Conservation (phyloP, 139 green algal genomes). For the Edaphochlamys debaryana region DNA sequence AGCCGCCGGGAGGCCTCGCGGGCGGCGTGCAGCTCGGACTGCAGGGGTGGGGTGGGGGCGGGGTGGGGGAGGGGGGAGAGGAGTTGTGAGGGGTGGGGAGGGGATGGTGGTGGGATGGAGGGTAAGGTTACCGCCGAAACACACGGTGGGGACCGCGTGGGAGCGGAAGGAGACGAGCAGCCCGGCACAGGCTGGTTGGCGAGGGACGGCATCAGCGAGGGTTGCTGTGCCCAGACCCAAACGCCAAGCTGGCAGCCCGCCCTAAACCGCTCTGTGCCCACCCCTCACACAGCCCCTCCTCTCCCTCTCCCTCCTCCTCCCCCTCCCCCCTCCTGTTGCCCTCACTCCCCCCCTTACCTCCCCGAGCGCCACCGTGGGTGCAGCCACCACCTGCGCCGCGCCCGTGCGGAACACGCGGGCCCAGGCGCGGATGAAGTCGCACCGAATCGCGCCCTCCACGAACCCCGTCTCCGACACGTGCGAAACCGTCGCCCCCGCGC, state of each 20-base stretch:
- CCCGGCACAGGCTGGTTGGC: background rate
- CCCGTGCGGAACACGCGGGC: constrained; percentile 48
- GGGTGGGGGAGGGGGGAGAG: background rate
- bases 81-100: background rate
- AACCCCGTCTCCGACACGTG: constrained; percentile 39
- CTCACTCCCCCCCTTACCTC: constrained; percentile 21
- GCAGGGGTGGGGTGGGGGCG: background rate
- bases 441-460: constrained; percentile 32
- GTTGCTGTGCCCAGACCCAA: background rate
- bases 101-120: background rate
- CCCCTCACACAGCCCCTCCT: background rate
- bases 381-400: constrained; percentile 29
- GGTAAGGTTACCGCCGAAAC: too few relatives aligned
- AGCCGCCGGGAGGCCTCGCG: constrained; percentile 30
- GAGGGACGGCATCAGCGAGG: too few relatives aligned
- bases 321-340: background rate
- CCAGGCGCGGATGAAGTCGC: constrained; percentile 40
- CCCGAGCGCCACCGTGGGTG: background rate
- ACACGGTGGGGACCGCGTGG: too few relatives aligned
- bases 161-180: too few relatives aligned
- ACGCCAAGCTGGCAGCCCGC: too few relatives aligned
- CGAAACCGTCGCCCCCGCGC: background rate
- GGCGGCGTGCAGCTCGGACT: constrained; percentile 25
- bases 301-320: too few relatives aligned
- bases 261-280: too few relatives aligned